Evolutionary conservation across 176 grass and related monocot species (phyloP).

Genomic region (Microstegium vimineum): DNA sequence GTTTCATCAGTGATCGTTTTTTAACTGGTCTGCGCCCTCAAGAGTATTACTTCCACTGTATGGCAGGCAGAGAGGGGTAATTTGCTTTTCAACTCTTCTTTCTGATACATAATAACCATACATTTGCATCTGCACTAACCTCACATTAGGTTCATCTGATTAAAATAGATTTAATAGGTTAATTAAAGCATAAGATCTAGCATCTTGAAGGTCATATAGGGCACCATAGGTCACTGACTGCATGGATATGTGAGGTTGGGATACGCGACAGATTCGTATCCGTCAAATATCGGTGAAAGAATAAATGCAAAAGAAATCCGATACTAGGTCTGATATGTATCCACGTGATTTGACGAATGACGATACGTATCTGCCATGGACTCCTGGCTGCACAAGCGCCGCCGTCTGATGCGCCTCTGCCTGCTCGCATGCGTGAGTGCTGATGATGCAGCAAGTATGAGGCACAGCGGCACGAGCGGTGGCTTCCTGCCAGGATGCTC

Average conservation of each 20-base stretch:
- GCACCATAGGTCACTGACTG: not conserved
- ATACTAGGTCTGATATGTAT: not conserved
- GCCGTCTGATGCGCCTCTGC: not conserved
- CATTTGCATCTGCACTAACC: not conserved
- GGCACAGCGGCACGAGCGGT: too few relatives aligned
- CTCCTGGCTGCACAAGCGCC: not conserved
- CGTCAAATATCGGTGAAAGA: not conserved
- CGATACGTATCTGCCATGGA: too few relatives aligned
- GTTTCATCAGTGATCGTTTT: constrained; percentile 87
- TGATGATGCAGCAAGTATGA: too few relatives aligned
- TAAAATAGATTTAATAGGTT: not conserved
- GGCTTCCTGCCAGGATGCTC: not conserved
- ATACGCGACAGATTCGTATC: not conserved
- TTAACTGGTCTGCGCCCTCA: constrained; percentile 93
- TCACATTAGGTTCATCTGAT: not conserved
- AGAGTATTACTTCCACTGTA: constrained; percentile 99
- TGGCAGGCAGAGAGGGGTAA: constrained; percentile 97
- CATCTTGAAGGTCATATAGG: not conserved
- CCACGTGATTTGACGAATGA: not conserved
- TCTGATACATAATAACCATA: constrained; percentile 12
- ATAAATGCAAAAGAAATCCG: not conserved
- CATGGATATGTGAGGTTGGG: too few relatives aligned
- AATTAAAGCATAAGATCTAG: not conserved
- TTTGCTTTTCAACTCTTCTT: constrained; percentile 1
- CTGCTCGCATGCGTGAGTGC: too few relatives aligned